These are phyloP conservation scores for Arthonia radiata DNA, from an alignment of 495 filamentous ascomycete genomes.

Conservation along the genomic window DNA sequence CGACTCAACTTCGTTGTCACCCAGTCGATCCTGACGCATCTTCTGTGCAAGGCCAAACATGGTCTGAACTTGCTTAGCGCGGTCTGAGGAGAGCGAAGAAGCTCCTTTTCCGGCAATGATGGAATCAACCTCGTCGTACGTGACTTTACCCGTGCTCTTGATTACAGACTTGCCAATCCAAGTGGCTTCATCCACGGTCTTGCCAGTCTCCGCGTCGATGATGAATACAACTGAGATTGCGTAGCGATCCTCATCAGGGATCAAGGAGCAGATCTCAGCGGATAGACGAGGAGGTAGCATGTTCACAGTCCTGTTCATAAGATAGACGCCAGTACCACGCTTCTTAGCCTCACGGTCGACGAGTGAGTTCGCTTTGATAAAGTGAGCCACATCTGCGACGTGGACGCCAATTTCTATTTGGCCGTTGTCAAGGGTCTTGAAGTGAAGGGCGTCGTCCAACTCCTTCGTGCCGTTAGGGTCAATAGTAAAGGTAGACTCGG, in stretches of 20 bases:
- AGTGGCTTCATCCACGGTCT: slow-evolving; percentile 51
- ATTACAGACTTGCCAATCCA: slow-evolving; percentile 91
- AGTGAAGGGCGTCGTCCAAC: slow-evolving; percentile 75
- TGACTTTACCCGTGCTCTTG: slow-evolving; percentile 66
- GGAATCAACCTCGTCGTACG: slow-evolving; percentile 63
- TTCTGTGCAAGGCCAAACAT: slow-evolving; percentile 61
- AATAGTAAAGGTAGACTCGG: slow-evolving; percentile 75
- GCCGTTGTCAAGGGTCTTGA: slow-evolving; percentile 57
- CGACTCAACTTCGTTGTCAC: slow-evolving; percentile 48
- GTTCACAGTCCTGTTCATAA: slow-evolving; percentile 76
- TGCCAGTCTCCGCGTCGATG: slow-evolving; percentile 52
- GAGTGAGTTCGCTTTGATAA: slow-evolving; percentile 85
- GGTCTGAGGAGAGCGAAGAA: slow-evolving; percentile 30
- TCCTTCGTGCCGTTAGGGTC: slow-evolving; percentile 62
- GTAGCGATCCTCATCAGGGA: slow-evolving; percentile 65
- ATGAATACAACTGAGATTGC: slow-evolving; percentile 83
- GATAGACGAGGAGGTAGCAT: slow-evolving; percentile 71
- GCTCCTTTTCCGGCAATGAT: slow-evolving; percentile 37
- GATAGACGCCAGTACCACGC: slow-evolving; percentile 81
- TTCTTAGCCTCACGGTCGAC: slow-evolving; percentile 97
- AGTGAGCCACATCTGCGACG: slow-evolving; percentile 87
- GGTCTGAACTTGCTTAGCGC: slow-evolving; percentile 45
- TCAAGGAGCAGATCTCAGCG: slow-evolving; percentile 65
- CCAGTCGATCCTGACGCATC: slow-evolving; percentile 67
- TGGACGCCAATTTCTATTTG: slow-evolving; percentile 88